Evolutionary conservation across 2,329 filamentous ascomycete species (phyloP).

Genomic region (Dothistroma septosporum): DNA sequence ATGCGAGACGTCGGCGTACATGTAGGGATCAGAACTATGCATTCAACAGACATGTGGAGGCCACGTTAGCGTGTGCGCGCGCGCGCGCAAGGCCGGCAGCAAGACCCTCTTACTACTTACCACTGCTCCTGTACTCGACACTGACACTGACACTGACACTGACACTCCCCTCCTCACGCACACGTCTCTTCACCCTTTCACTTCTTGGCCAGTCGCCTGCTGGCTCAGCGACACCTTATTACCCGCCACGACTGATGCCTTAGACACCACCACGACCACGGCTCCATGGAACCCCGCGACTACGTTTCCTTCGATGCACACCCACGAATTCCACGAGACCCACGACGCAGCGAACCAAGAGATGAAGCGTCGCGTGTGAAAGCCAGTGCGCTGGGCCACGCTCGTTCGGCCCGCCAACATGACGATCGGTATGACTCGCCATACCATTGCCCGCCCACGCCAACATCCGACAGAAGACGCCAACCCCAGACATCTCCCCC

Average conservation of each 20-base stretch:
- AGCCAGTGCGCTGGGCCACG: slow-evolving; percentile 5
- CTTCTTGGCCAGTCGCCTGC: background rate
- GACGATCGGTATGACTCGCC: slow-evolving; percentile 37
- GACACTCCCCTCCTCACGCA: background rate
- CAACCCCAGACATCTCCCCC: slow-evolving; percentile 20
- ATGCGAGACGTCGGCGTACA: background rate
- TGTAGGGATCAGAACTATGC: too few relatives aligned
- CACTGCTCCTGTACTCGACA: background rate
- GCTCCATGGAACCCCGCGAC: slow-evolving; percentile 13
- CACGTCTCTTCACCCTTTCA: background rate
- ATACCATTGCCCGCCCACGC: slow-evolving; percentile 29
- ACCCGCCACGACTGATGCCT: slow-evolving; percentile 7
- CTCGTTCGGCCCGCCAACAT: slow-evolving; percentile 13
- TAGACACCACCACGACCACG: background rate
- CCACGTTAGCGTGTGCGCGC: too few relatives aligned
- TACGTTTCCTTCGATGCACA: slow-evolving; percentile 9
- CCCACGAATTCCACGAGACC: slow-evolving; percentile 9
- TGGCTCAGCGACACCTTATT: background rate
- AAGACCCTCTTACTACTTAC: background rate
- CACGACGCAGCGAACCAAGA: slow-evolving; percentile 9
- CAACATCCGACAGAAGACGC: slow-evolving; percentile 15
- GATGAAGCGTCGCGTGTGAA: background rate
- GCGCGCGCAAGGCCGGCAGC: background rate
- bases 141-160: too few relatives aligned
- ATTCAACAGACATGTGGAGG: background rate